Base-by-base conservation (phyloP, 306 rosid genomes). In the Abrus pulchellus region DNA sequence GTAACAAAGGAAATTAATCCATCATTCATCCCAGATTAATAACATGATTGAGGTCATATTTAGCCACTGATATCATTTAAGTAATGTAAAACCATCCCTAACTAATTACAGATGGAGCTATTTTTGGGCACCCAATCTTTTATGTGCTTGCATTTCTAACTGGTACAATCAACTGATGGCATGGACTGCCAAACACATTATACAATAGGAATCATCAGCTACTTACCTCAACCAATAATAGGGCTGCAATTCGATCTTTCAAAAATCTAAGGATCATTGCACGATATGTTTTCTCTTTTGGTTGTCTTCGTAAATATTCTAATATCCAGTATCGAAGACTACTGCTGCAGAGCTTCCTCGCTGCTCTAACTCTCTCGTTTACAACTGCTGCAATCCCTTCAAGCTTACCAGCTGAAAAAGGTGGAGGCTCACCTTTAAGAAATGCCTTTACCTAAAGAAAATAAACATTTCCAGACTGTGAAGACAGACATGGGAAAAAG, bases 311-410 rank as follows among this genome's bases (percentile, higher is more conserved):
- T 74, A 93, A 90, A 87, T 81, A 92, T 89, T 96, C 97, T 60
- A 96, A 71, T 68, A 90, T 88, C 99, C 99, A 96, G 80, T 96
- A 93, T 13, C 97, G 93, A 63, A 92, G 97, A 76, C 97, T 92
- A 75, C 76, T 85, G 86, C 53, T 77, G 77, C 85, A 74, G 69
- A 96, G 98, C 82, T 74, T 93, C 87, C 85, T 96, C 79, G 81
- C 94, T 77, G 90, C 59, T 87, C 89, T 93, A 73, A 76, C 36
- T 79, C 83, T 89, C 68, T 88, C 90, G 83, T 89, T 90, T 54
- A 87, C 88, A 77, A 14, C 83, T 32, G 97, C 86, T 53, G 97
- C 93, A 59, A 92, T 87, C 56, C 91, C 99, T 86, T 96, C 97
- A 65, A 96, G 90, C 83, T 90, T 85, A 83, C 94, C 93, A 55